These are phyloP conservation scores for Mycena amicta DNA, from an alignment of 768 basidiomycete genomes.

Conservation along the genomic window DNA sequence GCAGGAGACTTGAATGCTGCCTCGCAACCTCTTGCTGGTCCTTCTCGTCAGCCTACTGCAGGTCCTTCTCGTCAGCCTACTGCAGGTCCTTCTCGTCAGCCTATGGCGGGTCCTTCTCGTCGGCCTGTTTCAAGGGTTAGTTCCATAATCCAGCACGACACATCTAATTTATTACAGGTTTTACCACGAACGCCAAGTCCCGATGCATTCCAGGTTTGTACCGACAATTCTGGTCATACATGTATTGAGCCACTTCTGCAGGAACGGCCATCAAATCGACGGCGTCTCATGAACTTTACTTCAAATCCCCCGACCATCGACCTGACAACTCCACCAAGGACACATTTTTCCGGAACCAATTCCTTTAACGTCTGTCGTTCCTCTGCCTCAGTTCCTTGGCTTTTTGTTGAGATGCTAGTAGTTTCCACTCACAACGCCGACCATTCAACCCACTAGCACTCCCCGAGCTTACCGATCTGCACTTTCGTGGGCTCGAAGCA, in stretches of 20 bases:
- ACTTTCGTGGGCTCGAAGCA: not conserved
- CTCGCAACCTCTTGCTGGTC: not conserved
- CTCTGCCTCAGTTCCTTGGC: not conserved
- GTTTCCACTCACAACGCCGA: not conserved
- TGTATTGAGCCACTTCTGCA: not conserved
- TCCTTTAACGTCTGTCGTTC: not conserved
- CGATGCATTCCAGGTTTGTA: too few relatives aligned
- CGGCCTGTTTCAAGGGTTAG: not conserved
- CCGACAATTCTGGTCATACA: too few relatives aligned
- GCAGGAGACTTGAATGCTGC: not conserved
- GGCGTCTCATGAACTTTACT: not conserved
- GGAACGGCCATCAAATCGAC: not conserved
- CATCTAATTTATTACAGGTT: not conserved
- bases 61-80: too few relatives aligned
- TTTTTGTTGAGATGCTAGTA: not conserved
- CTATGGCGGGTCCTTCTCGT: not conserved
- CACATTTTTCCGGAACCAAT: not conserved
- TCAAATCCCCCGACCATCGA: not conserved
- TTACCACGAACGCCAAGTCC: too few relatives aligned
- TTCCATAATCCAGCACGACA: not conserved
- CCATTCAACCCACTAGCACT: not conserved
- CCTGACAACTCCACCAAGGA: too few relatives aligned
- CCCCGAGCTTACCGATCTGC: not conserved
- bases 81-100: not conserved
- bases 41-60: too few relatives aligned